Evolutionary conservation across 805 yeast species (phyloP), one percentile per base, ranked within the genome.

Genomic region (Candida ulmi): DNA sequence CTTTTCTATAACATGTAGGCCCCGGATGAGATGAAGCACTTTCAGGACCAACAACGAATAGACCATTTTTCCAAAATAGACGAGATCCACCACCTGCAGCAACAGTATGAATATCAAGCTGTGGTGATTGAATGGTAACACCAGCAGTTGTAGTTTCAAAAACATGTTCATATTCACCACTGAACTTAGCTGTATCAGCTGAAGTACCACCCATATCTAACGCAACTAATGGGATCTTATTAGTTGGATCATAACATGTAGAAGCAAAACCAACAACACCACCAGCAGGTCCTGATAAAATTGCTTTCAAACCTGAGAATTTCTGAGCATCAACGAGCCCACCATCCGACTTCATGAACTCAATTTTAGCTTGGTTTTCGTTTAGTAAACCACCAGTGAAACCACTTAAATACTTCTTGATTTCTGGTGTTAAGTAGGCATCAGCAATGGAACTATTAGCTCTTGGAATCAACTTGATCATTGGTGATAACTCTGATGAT

Each of bases 331-430:
- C 88, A 17, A 90, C 88, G 43, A 91, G 71, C 3, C 98, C 98
- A 42, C 98, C 98, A 59, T 91, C 96, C 11, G 95, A 85, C 62
- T 91, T 96, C 98, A 91, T 91, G 61, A 91, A 91, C 49, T 83
- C 81, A 43, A 86, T 75, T 36, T 61, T 60, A 3, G 74, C 62
- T n/a, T 55, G 46, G 12, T 55, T 37, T 9, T 73, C 58, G 1
- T 77, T 77, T 17, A 61, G 61, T 43, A 86, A 69, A 4, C 93
- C 93, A 2, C 67, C 53, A 37, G 76, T 74, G 51, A 86, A 81
- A 15, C 79, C 74, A 15, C 66, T 54, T 30, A 85, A 60, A 54
- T 86, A 86, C 23, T 74, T 72, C 45, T 76, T 69, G 36, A 86
- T 82, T 34, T 80, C 85, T 3, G 95, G 95, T 2, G 93, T 83